phyloP scores from a whole-genome alignment of 495 filamentous ascomycete species.

The Annulohypoxylon nitens region DNA sequence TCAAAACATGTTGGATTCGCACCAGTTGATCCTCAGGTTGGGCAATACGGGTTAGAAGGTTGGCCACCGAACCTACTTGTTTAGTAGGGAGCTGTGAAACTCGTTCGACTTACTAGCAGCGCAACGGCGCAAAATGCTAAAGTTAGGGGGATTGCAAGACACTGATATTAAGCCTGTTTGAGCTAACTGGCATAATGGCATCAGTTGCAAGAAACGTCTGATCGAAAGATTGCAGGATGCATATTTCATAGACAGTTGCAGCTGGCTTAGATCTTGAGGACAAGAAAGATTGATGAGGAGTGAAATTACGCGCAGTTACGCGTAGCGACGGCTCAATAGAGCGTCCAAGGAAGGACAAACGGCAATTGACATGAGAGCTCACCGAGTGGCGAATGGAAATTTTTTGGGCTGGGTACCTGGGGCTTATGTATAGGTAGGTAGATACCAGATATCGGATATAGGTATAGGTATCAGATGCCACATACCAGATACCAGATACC shows the following conservation, averaged over 20 bases:
- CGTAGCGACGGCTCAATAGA: constrained; percentile 4
- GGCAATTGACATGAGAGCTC: constrained; percentile 20
- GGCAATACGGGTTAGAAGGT: background rate
- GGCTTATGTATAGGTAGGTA: too few relatives aligned
- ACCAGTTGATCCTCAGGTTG: background rate
- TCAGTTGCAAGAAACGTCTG: constrained; percentile 8
- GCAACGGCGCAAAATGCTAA: background rate
- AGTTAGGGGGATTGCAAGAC: background rate
- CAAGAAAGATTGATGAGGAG: background rate
- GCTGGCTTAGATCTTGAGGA: constrained; percentile 31
- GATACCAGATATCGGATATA: too few relatives aligned
- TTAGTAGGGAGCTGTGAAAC: constrained; percentile 1
- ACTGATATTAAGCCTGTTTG: background rate
- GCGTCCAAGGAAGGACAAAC: background rate
- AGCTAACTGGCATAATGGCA: too few relatives aligned
- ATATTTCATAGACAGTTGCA: constrained; percentile 7
- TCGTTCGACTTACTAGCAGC: background rate
- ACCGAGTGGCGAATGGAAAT: constrained; percentile 27
- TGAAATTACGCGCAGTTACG: background rate
- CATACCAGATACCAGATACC: too few relatives aligned
- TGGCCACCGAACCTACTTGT: background rate
- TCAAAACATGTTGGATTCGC: background rate
- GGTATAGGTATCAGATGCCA: too few relatives aligned
- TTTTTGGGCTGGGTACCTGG: background rate
- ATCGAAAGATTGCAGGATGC: constrained; percentile 16